Evolutionary conservation across 2,329 filamentous ascomycete genomes (phyloP).

Genomic region (Dothiorella sarmentorum): DNA sequence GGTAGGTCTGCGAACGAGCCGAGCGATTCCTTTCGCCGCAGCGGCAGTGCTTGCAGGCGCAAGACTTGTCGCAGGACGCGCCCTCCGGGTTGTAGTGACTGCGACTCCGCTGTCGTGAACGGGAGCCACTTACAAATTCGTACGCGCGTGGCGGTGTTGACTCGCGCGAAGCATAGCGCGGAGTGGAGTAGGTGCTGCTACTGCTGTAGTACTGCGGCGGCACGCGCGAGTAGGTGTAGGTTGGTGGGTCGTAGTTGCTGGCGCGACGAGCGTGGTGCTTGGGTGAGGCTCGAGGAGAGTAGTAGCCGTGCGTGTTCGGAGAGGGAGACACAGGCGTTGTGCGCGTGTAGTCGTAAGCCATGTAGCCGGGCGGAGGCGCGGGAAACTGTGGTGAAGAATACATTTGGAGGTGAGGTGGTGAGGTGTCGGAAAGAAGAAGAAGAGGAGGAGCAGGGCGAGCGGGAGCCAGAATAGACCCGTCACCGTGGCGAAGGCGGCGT

Average conservation of each 20-base stretch:
- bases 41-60: conserved; percentile 27
- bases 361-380: conserved; percentile 36
- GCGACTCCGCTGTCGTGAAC: conserved; percentile 40
- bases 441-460: neutral
- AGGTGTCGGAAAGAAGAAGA: neutral
- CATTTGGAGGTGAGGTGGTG: conserved; percentile 22
- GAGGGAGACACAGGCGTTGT: conserved; percentile 47
- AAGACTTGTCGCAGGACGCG: conserved; percentile 35
- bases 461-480: conserved; percentile 26
- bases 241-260: conserved; percentile 47
- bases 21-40: conserved; percentile 48
- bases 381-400: conserved; percentile 32
- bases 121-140: conserved; percentile 66
- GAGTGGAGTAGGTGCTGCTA: conserved; percentile 43
- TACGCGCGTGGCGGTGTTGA: conserved; percentile 51
- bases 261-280: conserved; percentile 51
- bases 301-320: conserved; percentile 44
- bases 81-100: conserved; percentile 36
- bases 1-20: conserved; percentile 54
- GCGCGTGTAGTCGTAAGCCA: conserved; percentile 35
- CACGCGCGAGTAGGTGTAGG: conserved; percentile 43
- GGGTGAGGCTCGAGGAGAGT: conserved; percentile 48
- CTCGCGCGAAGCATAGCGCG: conserved; percentile 36
- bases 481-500: conserved; percentile 33
- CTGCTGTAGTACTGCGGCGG: conserved; percentile 33